Evolutionary conservation across 1,284 basidiomycete species (phyloP), one percentile per base, ranked within the genome.

Genomic region (Phaffia rhodozyma): DNA sequence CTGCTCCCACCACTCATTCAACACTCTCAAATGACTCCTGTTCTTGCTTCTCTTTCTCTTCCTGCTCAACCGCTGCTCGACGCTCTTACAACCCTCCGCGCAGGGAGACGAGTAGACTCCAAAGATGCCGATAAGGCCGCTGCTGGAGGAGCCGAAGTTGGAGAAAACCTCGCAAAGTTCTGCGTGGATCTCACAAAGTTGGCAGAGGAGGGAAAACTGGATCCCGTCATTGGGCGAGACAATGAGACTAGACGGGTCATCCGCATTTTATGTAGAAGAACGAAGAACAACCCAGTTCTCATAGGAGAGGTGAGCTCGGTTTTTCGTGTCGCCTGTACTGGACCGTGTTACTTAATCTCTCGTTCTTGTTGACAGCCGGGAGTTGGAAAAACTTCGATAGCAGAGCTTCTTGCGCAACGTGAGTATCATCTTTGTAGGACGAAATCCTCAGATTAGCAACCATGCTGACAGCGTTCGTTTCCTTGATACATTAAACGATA

Each of bases 391-490:
- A 92, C 91, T 0, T 86, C 91, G 51, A 90, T 98, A 65, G 91
- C 86, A 20, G 96, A 98, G 79, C 93, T 92, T 52, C 84, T 98
- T 20, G 94, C 96, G 0, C 93, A 97, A 74, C 85, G 96, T 61
- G 96, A 97, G 67, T 85, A 97, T 72, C 91, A 94, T 71, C 85
- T 91, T 62, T 91, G 97, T 75, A 89, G 30, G 5, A 7, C 11
- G 52, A 9, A 27, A 2, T 13, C 11, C 11, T 9, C 11, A 7
- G 30, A 53, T 53, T 4, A 18, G 30, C 2, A 2, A 27, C 5
- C 18, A 27, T 18, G 18, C 11, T 32, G 5, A 27, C 18, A 53
- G 25, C 25, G 18, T 20, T 7, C 52, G 5, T 13, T 27, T 20
- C 18, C 30, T 53, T 18, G 9, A 34, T 9, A 53, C 11, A 16